These are phyloP conservation scores for Astrothelium subdiscretum DNA, from an alignment of 495 filamentous ascomycete genomes.

Conservation along the genomic window DNA sequence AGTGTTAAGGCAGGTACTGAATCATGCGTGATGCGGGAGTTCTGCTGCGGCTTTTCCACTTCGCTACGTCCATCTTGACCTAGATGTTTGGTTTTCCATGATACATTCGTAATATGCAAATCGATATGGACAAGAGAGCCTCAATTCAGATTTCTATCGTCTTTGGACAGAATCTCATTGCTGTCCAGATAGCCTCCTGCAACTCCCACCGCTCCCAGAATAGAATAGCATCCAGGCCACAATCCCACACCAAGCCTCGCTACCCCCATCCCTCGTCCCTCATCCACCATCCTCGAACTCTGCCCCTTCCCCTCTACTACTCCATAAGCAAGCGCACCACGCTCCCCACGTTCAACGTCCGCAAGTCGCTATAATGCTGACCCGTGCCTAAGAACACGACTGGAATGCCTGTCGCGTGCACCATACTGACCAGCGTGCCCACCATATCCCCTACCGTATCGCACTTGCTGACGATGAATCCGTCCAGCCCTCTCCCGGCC, in stretches of 20 bases:
- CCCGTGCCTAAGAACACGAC: slow-evolving; percentile 90
- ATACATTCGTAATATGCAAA: not conserved
- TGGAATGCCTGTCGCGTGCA: slow-evolving; percentile 85
- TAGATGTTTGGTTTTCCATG: too few species aligned
- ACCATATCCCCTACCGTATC: slow-evolving; percentile 99
- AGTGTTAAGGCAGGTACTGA: too few species aligned
- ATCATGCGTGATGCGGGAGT: too few species aligned
- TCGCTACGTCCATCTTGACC: too few species aligned
- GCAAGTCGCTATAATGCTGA: slow-evolving; percentile 92
- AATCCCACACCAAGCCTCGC: not conserved
- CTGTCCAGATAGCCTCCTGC: not conserved
- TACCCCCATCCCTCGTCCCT: too few species aligned
- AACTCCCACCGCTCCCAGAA: not conserved
- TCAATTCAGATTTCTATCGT: not conserved
- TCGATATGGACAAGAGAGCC: not conserved
- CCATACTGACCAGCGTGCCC: slow-evolving; percentile 90
- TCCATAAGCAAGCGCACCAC: slow-evolving; percentile 70
- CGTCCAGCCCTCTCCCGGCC: slow-evolving; percentile 64
- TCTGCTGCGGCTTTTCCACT: too few species aligned
- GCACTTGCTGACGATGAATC: slow-evolving; percentile 97
- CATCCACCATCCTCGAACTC: not conserved
- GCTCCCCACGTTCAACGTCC: slow-evolving; percentile 87
- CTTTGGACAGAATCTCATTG: not conserved
- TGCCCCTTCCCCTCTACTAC: slow-evolving; percentile 1
- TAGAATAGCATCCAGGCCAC: not conserved